Base-by-base conservation (phyloP, 805 yeast genomes). In the Pichia eremophila region DNA sequence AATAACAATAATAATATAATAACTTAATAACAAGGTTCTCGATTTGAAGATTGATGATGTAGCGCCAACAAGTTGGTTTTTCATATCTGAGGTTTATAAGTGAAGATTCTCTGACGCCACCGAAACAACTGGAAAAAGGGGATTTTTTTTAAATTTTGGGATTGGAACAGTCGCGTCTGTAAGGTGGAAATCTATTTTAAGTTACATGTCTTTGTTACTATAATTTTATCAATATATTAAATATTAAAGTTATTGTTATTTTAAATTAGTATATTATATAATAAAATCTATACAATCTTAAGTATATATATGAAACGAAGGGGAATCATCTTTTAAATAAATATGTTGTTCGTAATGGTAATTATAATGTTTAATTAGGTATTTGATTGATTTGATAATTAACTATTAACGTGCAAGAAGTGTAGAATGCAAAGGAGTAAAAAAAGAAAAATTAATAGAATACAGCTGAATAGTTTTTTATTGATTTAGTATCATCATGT, bases 271-370 rank as follows among this genome's bases (percentile, higher is more conserved):
- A 34, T 14, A 10, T 34, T 10, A 14, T 34, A 10, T 14, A 34
- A 34, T 34, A 34, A 34, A 34, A 34, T 34, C 12, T 34, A 34
- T 19, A 41, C 37, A 27, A 31, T 41, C 11, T 41, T 31, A 41
- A 25, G 15, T 31, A 41, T 22, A 17, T 27, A 29, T 41, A 41
- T 41, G 43, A 41, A 41, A 41, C 43, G 43, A 41, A 41, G 15
- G 43, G 10, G 43, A 41, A 31, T 31, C 43, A 41, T 34, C n/a
- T 34, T 7, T 14, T 34, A 12, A 34, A 14, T 15, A 34, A 12
- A 34, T 14, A 34, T 14, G 4, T 5, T 10, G 2, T 14, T 10
- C 7, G 36, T 8, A 14, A 15, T 34, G 7, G 36, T 14, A 34
- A 8, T 4, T 12, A 34, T 15, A 17, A n/a, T 36, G 14, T 17